Evolutionary conservation across 139 green algal genomes (phyloP).

Genomic region (Haematococcus sp.): DNA sequence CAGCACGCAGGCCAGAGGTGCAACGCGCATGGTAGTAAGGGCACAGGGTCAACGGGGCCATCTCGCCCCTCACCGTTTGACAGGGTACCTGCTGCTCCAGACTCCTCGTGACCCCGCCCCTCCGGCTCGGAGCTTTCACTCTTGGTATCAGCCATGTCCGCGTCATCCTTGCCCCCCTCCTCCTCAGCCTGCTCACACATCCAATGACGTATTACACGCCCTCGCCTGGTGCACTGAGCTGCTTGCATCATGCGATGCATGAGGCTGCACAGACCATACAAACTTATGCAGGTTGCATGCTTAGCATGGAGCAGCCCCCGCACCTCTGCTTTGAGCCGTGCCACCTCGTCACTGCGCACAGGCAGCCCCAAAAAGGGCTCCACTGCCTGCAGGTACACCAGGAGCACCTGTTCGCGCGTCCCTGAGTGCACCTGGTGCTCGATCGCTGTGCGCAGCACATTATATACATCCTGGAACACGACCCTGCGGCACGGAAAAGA

Average conservation of each 20-base stretch:
- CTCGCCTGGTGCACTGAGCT: no score
- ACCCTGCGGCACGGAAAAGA: slow-evolving; percentile 5
- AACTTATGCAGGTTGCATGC: neutral
- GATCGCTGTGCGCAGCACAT: slow-evolving; percentile 63
- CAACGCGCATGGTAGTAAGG: no score
- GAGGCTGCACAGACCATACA: neutral
- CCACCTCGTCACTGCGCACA: slow-evolving; percentile 29
- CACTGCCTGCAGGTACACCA: slow-evolving; percentile 77
- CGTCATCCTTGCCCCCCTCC: slow-evolving; percentile 13
- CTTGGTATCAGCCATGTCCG: slow-evolving; percentile 28
- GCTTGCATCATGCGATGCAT: neutral
- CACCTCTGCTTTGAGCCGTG: slow-evolving; percentile 12
- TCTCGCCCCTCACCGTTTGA: no score
- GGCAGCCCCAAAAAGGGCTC: slow-evolving; percentile 87
- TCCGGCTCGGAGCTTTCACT: slow-evolving; percentile 16
- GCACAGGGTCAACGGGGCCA: no score
- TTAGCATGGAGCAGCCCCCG: neutral
- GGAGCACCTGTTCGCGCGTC: slow-evolving; percentile 46
- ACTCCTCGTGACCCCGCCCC: neutral
- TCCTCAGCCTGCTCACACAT: slow-evolving; percentile 25
- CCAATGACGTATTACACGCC: no score
- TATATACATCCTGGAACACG: slow-evolving; percentile 75
- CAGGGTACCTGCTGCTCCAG: no score
- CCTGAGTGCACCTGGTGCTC: slow-evolving; percentile 12
- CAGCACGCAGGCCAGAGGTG: no score